These are phyloP conservation scores for Ascocoryne sarcoides DNA, from an alignment of 2,329 filamentous ascomycete genomes.

Conservation along the genomic window DNA sequence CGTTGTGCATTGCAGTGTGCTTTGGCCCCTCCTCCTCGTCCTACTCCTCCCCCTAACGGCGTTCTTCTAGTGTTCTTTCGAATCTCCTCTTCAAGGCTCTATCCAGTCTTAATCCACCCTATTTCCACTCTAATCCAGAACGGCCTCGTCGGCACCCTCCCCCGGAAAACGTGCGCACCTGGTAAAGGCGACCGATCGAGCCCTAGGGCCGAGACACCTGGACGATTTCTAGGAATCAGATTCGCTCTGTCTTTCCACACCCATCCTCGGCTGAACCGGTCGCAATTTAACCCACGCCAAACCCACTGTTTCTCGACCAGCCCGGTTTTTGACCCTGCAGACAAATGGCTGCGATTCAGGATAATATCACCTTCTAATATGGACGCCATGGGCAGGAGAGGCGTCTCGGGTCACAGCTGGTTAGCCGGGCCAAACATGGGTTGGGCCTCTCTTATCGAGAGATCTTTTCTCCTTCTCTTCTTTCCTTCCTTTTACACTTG, in stretches of 20 bases:
- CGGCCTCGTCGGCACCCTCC: too few species aligned
- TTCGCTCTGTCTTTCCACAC: constrained; percentile 2
- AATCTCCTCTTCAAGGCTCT: too few species aligned
- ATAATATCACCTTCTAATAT: not conserved
- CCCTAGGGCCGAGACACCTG: constrained; percentile 6
- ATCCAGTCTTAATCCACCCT: too few species aligned
- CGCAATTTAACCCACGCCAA: constrained; percentile 3
- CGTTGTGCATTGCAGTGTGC: too few species aligned
- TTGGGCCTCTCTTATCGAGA: not conserved
- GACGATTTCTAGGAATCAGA: constrained; percentile 3
- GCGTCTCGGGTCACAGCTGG: too few species aligned
- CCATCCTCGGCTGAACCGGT: not conserved
- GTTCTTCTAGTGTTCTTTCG: too few species aligned
- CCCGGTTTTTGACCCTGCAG: not conserved
- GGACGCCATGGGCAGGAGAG: too few species aligned
- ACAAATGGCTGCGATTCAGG: not conserved
- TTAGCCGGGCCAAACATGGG: too few species aligned
- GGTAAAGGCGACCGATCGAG: constrained; percentile 8
- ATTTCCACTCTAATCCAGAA: too few species aligned
- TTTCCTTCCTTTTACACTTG: too few species aligned
- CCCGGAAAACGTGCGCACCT: not conserved
- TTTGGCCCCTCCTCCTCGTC: too few species aligned
- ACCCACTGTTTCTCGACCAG: not conserved
- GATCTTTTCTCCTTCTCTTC: not conserved
- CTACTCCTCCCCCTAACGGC: too few species aligned